A percentile compares a stretch with the other conserved stretches of the same genome.
These are phyloP conservation scores for Verticillium zaregamsianum DNA, from an alignment of 2,329 filamentous ascomycete species.

Conservation along the genomic window DNA sequence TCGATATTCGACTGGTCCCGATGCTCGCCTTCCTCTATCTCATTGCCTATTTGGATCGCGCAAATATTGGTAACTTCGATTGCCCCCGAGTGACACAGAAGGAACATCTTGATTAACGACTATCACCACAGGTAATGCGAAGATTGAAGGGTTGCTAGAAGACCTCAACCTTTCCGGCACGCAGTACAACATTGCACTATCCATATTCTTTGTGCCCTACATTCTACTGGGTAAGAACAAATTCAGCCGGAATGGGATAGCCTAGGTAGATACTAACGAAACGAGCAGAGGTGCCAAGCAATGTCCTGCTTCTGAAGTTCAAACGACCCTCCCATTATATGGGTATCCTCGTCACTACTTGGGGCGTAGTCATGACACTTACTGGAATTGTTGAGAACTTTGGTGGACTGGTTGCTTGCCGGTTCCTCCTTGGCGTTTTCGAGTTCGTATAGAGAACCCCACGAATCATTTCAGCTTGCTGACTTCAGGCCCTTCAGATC, in stretches of 20 bases:
- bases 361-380: slow-evolving; percentile 32
- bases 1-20: no score
- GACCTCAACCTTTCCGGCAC: slow-evolving; percentile 47
- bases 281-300: slow-evolving; percentile 35
- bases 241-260: not conserved
- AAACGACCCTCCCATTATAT: slow-evolving; percentile 40
- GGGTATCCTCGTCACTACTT: slow-evolving; percentile 24
- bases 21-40: no score
- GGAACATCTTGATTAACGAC: no score
- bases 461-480: not conserved
- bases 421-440: slow-evolving; percentile 9
- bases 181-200: slow-evolving; percentile 57
- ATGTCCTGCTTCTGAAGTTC: slow-evolving; percentile 31
- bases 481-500: slow-evolving; percentile 12
- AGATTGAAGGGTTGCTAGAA: slow-evolving; percentile 47
- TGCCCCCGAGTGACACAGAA: no score
- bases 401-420: slow-evolving; percentile 16
- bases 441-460: not conserved
- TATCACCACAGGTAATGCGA: slow-evolving; percentile 38
- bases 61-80: no score
- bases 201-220: slow-evolving; percentile 60
- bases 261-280: slow-evolving; percentile 43
- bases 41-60: no score
- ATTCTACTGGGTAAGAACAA: slow-evolving; percentile 34
- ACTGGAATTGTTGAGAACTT: slow-evolving; percentile 18